Percentiles rank a stretch among this genome's conserved stretches.
phyloP scores from a whole-genome alignment of 2,329 filamentous ascomycete genomes.

The Ophiosphaerella herpotricha region DNA sequence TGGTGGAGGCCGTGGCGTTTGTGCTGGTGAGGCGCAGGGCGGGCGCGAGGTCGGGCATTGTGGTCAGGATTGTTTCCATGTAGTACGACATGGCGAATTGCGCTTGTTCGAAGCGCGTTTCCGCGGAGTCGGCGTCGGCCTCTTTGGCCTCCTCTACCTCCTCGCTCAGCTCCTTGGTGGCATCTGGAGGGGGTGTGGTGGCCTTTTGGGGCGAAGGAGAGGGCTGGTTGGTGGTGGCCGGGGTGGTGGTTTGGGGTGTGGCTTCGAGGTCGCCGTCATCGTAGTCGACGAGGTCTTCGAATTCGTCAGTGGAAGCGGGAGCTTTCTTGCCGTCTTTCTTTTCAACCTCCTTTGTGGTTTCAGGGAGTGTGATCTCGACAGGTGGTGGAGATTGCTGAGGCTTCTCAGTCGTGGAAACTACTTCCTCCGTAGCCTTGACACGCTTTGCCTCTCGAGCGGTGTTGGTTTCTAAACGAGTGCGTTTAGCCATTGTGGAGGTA shows the following conservation, averaged over 20 bases:
- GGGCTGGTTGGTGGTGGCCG: no score
- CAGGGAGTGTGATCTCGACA: background rate
- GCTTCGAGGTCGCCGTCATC: constrained; percentile 1
- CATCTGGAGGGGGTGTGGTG: background rate
- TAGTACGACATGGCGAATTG: background rate
- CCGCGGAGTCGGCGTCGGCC: background rate
- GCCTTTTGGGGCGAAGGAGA: background rate
- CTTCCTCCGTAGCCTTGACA: no score
- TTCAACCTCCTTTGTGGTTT: no score
- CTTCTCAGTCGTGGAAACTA: background rate
- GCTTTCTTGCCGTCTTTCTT: background rate
- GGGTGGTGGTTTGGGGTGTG: no score
- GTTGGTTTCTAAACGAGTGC: no score
- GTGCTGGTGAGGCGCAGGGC: background rate
- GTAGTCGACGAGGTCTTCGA: constrained; percentile 6
- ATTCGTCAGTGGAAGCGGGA: background rate
- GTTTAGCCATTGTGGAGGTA: no score
- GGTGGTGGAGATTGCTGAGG: background rate
- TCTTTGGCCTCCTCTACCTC: background rate
- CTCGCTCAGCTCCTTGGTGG: background rate
- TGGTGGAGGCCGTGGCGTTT: background rate
- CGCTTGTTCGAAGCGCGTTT: background rate
- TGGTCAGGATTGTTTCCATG: background rate
- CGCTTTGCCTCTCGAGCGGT: no score
- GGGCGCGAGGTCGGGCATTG: background rate